Evolutionary conservation across 148 eudicot species (phyloP).

Genomic region (Mesembryanthemum crystallinum): DNA sequence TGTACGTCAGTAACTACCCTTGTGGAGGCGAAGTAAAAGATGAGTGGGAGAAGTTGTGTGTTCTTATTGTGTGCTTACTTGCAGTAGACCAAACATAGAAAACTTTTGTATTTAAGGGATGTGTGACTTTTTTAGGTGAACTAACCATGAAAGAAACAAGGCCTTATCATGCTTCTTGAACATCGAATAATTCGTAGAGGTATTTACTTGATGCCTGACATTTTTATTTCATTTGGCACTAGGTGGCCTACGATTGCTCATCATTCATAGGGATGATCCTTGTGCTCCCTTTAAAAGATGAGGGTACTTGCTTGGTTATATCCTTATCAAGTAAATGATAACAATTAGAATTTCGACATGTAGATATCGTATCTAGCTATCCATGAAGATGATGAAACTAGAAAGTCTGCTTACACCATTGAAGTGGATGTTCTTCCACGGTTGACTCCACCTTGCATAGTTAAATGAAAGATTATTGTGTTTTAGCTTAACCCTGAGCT

Average conservation of each 20-base stretch:
- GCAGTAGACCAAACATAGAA: neutral
- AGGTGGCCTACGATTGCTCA: neutral
- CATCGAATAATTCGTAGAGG: neutral
- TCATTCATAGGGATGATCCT: neutral
- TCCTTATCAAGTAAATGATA: too few species aligned
- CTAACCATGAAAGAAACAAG: neutral
- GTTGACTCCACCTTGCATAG: neutral
- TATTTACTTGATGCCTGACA: neutral
- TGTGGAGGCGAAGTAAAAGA: neutral
- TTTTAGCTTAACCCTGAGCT: too few species aligned
- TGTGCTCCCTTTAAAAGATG: neutral
- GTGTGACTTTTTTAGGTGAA: neutral
- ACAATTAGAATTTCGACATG: too few species aligned
- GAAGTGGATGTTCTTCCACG: neutral
- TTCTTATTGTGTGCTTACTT: neutral
- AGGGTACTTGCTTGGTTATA: neutral
- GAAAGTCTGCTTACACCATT: too few species aligned
- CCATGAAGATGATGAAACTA: too few species aligned
- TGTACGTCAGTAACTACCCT: neutral
- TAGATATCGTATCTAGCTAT: too few species aligned
- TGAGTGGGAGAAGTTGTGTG: neutral
- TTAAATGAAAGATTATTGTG: neutral
- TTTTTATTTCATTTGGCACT: neutral
- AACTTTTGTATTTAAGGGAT: neutral
- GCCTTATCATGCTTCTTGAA: neutral